phyloP scores from a whole-genome alignment of 2,329 filamentous ascomycete species.

The Xylariales sp. region DNA sequence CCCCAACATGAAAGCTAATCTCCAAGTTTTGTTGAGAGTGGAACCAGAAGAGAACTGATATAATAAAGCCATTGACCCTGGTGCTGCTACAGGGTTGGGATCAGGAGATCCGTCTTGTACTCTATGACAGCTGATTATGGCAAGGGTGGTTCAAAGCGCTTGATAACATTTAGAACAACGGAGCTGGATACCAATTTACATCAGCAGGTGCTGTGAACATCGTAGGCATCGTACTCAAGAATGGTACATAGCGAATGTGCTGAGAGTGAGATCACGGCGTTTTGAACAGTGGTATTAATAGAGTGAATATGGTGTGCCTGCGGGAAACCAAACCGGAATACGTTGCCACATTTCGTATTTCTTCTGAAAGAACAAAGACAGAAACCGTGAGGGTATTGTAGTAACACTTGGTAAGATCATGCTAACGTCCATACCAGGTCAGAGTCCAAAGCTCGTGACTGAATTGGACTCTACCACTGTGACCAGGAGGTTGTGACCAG shows the following conservation, averaged over 20 bases:
- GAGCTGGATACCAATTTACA: slow-evolving; percentile 13
- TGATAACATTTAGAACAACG: slow-evolving; percentile 10
- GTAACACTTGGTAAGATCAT: too few relatives aligned
- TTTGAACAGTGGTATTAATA: slow-evolving; percentile 6
- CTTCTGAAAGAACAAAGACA: too few relatives aligned
- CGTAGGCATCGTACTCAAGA: slow-evolving; percentile 7
- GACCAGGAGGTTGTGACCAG: too few relatives aligned
- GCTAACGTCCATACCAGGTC: too few relatives aligned
- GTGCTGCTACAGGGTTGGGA: not conserved
- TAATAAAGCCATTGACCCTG: slow-evolving; percentile 3
- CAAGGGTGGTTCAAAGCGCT: slow-evolving; percentile 6
- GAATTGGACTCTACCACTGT: too few relatives aligned
- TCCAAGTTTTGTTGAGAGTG: slow-evolving; percentile 1
- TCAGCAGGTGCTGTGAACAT: slow-evolving; percentile 7
- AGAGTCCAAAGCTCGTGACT: too few relatives aligned
- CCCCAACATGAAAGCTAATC: not conserved
- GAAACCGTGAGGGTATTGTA: too few relatives aligned
- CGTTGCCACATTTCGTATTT: too few relatives aligned
- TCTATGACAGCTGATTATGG: slow-evolving; percentile 2
- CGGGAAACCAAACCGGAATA: too few relatives aligned
- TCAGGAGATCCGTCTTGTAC: not conserved
- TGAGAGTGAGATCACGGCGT: slow-evolving; percentile 9
- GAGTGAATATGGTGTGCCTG: too few relatives aligned
- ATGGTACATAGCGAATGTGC: slow-evolving; percentile 11
- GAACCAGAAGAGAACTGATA: not conserved